These are phyloP conservation scores for Lepidium didymum DNA, from an alignment of 345 rosid genomes.

Conservation along the genomic window DNA sequence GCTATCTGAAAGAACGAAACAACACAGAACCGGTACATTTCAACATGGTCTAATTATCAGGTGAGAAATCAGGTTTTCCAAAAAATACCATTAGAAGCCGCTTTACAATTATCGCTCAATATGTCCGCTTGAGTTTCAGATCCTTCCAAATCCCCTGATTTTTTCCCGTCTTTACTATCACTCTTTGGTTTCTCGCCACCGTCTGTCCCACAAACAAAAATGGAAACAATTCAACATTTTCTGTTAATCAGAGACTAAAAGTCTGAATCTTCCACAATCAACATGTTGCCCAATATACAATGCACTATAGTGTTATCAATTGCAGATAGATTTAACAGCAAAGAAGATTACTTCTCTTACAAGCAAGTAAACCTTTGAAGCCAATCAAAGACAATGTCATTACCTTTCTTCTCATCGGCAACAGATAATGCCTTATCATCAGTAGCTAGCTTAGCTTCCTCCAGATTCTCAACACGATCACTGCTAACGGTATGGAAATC, in stretches of 20 bases:
- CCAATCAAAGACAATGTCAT: neutral
- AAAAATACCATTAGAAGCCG: conserved; percentile 43
- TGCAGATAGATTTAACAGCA: neutral
- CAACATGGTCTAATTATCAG: neutral
- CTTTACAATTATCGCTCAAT: conserved; percentile 27
- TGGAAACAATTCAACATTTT: neutral
- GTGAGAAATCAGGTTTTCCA: neutral
- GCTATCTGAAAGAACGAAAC: conserved; percentile 35
- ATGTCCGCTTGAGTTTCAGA: conserved; percentile 29
- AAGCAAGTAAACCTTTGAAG: conserved; percentile 14
- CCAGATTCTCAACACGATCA: conserved; percentile 31
- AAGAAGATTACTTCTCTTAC: conserved; percentile 15
- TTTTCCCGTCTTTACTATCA: conserved; percentile 22
- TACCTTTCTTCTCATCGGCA: conserved; percentile 59
- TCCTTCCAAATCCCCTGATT: conserved; percentile 14
- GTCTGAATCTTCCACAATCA: neutral
- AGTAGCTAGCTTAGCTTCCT: conserved; percentile 34
- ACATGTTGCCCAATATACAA: neutral
- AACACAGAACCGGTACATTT: neutral
- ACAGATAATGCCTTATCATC: conserved; percentile 31
- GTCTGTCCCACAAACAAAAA: conserved; percentile 37
- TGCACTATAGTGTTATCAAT: neutral
- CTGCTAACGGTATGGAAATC: conserved; percentile 20
- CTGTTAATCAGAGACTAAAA: neutral
- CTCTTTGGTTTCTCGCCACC: conserved; percentile 32